Conservation (phyloP, 2,329 filamentous ascomycete genomes). For the Fusarium sp. region DNA sequence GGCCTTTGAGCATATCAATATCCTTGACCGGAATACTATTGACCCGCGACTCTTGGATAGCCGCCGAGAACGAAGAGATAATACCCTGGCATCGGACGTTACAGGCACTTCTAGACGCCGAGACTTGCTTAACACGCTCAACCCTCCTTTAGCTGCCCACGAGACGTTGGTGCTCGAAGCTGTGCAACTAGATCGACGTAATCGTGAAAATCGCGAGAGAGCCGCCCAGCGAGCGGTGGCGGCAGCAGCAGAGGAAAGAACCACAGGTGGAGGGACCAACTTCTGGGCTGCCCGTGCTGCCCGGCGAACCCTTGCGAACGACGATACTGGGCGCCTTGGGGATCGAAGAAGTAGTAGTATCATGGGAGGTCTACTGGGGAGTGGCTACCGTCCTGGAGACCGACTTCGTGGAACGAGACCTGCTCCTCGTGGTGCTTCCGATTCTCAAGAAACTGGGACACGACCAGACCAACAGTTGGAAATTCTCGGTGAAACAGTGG, state of each 20-base stretch:
- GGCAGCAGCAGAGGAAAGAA: slow-evolving; percentile 32
- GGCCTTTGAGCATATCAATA: slow-evolving; percentile 67
- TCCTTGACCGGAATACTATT: slow-evolving; percentile 68
- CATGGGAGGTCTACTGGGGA: slow-evolving; percentile 56
- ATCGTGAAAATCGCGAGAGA: slow-evolving; percentile 56
- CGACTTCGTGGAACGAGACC: slow-evolving; percentile 54
- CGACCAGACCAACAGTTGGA: slow-evolving; percentile 54
- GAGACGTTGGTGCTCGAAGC: slow-evolving; percentile 70
- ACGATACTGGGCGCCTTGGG: slow-evolving; percentile 48
- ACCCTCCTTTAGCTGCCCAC: slow-evolving; percentile 65
- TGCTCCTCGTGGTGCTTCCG: slow-evolving; percentile 50
- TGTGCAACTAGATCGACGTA: slow-evolving; percentile 66
- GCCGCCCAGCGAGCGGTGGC: slow-evolving; percentile 42
- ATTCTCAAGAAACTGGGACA: slow-evolving; percentile 31
- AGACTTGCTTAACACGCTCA: slow-evolving; percentile 59
- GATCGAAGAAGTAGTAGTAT: slow-evolving; percentile 56
- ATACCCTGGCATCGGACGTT: slow-evolving; percentile 10
- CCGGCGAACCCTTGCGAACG: slow-evolving; percentile 39
- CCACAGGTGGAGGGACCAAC: slow-evolving; percentile 16
- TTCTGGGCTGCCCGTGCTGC: slow-evolving; percentile 34
- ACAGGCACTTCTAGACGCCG: slow-evolving; percentile 43
- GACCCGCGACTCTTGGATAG: slow-evolving; percentile 66
- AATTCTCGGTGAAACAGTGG: slow-evolving; percentile 54
- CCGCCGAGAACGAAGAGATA: slow-evolving; percentile 58
- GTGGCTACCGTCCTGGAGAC: slow-evolving; percentile 55